These are phyloP conservation scores for Solanum habrochaites DNA, from an alignment of 257 asterid species.

Conservation along the genomic window DNA sequence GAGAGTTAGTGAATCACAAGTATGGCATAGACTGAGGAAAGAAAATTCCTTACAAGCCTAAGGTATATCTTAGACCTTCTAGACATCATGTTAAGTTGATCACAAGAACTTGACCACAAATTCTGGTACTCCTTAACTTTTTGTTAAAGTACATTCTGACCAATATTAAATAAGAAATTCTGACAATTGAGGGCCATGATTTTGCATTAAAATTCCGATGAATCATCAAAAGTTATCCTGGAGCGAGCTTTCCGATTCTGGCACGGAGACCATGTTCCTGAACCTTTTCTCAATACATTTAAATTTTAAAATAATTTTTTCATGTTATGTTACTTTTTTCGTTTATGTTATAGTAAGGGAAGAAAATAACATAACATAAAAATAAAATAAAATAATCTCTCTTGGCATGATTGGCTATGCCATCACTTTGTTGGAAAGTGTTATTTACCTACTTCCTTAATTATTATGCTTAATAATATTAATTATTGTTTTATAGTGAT, in stretches of 20 bases:
- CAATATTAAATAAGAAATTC: background rate
- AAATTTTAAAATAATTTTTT: too few species aligned
- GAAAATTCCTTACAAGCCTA: too few species aligned
- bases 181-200: background rate
- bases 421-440: background rate
- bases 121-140: background rate
- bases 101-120: background rate
- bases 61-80: background rate
- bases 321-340: too few species aligned
- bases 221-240: background rate
- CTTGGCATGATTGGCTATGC: background rate
- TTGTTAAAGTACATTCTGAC: background rate
- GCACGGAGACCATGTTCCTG: too few species aligned
- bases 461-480: background rate
- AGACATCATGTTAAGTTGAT: background rate
- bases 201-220: background rate
- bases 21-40: too few species aligned
- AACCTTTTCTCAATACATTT: background rate
- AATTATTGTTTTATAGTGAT: background rate
- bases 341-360: too few species aligned
- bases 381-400: background rate
- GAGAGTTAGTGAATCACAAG: too few species aligned
- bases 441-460: background rate
- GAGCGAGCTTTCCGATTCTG: too few species aligned
- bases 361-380: background rate